These are phyloP conservation scores for Penicillium janthinellum DNA, from an alignment of 2,329 filamentous ascomycete species.

Conservation along the genomic window DNA sequence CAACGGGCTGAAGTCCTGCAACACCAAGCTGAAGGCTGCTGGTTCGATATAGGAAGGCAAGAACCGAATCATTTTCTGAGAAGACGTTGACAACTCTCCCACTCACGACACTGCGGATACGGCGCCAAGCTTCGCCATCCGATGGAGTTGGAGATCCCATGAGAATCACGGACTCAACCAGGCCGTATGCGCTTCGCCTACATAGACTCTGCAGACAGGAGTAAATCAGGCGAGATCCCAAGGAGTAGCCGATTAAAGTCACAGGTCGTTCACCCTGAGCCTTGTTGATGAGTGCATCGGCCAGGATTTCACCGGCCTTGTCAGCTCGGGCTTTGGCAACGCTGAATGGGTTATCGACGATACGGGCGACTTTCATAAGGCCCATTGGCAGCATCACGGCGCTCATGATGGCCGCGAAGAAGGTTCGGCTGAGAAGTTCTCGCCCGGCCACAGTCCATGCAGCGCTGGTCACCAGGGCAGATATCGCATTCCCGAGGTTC, in stretches of 20 bases:
- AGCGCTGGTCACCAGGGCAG: constrained; percentile 73
- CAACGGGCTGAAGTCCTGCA: constrained; percentile 76
- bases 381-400: constrained; percentile 71
- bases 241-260: constrained; percentile 77
- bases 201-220: constrained; percentile 76
- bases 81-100: constrained; percentile 86
- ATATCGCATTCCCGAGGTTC: constrained; percentile 76
- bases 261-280: constrained; percentile 81
- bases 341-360: constrained; percentile 80
- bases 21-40: constrained; percentile 81
- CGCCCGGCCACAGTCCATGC: constrained; percentile 75
- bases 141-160: constrained; percentile 81
- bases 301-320: constrained; percentile 77
- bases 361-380: constrained; percentile 65
- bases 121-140: constrained; percentile 70
- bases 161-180: constrained; percentile 80
- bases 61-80: constrained; percentile 82
- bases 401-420: constrained; percentile 66
- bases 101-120: constrained; percentile 74
- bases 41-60: constrained; percentile 84
- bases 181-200: constrained; percentile 75
- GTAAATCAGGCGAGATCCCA: constrained; percentile 81
- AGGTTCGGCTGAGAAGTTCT: constrained; percentile 73
- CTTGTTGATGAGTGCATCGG: constrained; percentile 78
- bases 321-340: constrained; percentile 75